Evolutionary conservation across 176 grass and related monocot species (phyloP), one percentile per base, ranked within the genome.

Genomic region (Rhynchospora pubera): DNA sequence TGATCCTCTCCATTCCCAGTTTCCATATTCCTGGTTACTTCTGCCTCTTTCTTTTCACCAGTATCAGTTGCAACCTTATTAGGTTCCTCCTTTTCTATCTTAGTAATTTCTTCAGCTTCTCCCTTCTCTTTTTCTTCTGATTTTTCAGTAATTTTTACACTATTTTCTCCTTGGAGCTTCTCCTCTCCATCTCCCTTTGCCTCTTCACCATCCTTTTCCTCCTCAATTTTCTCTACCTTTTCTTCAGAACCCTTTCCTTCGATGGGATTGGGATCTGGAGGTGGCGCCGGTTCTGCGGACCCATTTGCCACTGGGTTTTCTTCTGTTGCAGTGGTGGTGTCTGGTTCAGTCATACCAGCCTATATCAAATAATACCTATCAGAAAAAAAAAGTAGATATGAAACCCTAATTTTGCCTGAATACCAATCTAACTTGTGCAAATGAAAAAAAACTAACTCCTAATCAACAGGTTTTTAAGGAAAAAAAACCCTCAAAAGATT

Each of bases 301-400:
- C 78, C 78, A 13, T 80, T 80, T 51, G 79, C 47, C 62, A 50
- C 23, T 65, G 34, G 59, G 59, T 50, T 82, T 66, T 82, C 79
- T 66, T 82, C 79, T 51, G 30, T 52, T 2, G 59, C 43, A 34
- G 79, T 32, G 14, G 44, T 82, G 30, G 79, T 42, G 19, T 82
- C 79, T 9, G 62, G 60, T 48, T 82, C 79, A 82, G 79, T 65
- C 79, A 82, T 82, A 10, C 32, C 62, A 46, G 43, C 79, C 21
- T 66, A 58, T 66, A 19, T 50, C 45, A 82, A 81, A 63, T 16
- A 63, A 18, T 5, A 80, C 57, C 78, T 80, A 34, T 14, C 62
- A 63, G 57, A 16, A 80, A 1, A 44, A n/a, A 80, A 47, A 14
- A 1, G n/a, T 47, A 44, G 34, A 46, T 47, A 62, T 62, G 9